Conservation (phyloP, 306 rosid species). For the Myrica gale region DNA sequence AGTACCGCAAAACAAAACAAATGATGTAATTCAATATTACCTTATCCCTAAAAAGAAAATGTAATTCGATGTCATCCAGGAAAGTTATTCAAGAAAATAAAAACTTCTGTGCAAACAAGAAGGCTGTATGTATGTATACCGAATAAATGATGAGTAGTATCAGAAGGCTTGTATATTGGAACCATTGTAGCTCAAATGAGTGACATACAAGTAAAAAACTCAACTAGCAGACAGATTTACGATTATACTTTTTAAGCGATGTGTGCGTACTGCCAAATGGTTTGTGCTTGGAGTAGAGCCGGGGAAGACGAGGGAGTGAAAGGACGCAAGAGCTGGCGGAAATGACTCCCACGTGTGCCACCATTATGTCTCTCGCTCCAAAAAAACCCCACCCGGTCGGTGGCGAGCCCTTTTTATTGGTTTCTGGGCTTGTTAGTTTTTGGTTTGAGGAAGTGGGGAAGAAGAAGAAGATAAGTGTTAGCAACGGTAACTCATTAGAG, state of each 20-base stretch:
- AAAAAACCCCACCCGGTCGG: neutral
- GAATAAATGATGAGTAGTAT: neutral
- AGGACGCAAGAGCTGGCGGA: constrained; percentile 46
- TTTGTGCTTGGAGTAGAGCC: constrained; percentile 47
- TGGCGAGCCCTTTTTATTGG: neutral
- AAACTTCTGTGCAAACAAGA: neutral
- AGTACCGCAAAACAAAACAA: neutral
- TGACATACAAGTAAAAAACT: constrained; percentile 3
- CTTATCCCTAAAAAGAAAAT: neutral
- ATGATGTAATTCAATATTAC: too few species aligned
- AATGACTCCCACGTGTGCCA: constrained; percentile 48
- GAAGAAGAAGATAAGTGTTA: too few species aligned
- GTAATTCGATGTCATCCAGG: neutral
- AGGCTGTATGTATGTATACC: neutral
- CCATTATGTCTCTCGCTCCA: constrained; percentile 31
- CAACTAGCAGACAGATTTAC: neutral
- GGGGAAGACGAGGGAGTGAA: constrained; percentile 43
- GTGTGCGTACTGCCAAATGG: constrained; percentile 48
- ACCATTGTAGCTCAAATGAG: constrained; percentile 1
- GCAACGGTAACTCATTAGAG: too few species aligned
- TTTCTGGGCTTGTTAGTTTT: neutral
- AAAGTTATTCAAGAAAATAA: neutral
- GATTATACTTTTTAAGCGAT: neutral
- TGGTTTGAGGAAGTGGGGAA: too few species aligned
- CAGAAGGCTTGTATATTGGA: neutral